phyloP scores from a whole-genome alignment of 306 rosid genomes.

The Cucumis hystrix region DNA sequence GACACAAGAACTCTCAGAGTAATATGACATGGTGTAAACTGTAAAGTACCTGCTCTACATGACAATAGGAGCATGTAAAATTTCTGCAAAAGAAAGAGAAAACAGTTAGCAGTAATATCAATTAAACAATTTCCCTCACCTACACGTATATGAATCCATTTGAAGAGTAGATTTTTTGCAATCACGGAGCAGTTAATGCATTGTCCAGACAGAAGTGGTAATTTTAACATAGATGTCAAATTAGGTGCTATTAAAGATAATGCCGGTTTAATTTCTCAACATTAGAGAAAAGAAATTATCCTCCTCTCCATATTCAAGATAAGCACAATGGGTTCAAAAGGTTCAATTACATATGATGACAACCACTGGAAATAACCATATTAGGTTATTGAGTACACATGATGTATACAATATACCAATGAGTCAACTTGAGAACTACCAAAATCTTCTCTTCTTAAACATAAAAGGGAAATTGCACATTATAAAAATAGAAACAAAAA shows the following conservation, averaged over 20 bases:
- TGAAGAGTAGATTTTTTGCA: neutral
- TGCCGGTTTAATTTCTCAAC: neutral
- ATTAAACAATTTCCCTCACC: neutral
- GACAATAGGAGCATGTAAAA: conserved; percentile 72
- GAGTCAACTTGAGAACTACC: neutral
- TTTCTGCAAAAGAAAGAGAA: conserved; percentile 48
- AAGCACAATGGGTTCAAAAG: neutral
- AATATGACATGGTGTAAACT: conserved; percentile 2
- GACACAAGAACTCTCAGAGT: neutral
- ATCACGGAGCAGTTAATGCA: neutral
- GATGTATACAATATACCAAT: neutral
- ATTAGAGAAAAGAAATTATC: neutral
- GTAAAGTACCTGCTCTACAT: conserved; percentile 65
- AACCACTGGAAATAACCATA: neutral
- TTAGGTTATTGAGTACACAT: neutral
- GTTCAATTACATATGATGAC: neutral
- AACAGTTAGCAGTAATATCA: conserved; percentile 7
- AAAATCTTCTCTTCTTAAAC: neutral
- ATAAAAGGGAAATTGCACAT: neutral
- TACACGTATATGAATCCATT: neutral
- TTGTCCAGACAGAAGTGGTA: neutral
- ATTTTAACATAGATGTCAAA: neutral
- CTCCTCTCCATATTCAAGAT: neutral
- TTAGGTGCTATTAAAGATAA: neutral
- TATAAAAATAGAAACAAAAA: neutral